A percentile compares a stretch with the other conserved stretches of the same genome.
Conservation (phyloP, 2,329 filamentous ascomycete species). For the Ilyonectria destructans region DNA sequence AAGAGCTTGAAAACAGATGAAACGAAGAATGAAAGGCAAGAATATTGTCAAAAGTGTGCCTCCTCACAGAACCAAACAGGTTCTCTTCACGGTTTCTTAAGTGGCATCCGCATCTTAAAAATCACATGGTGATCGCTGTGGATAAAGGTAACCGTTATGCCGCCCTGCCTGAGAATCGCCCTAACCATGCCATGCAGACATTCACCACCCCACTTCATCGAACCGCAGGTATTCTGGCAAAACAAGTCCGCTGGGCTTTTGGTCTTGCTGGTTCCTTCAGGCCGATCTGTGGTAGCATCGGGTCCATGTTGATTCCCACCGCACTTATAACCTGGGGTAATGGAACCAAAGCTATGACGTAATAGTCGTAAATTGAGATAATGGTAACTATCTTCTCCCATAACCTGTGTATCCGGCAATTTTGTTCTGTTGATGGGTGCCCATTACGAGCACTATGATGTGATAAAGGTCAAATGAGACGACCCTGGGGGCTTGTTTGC, state of each 20-base stretch:
- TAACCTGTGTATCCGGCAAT: too few species aligned
- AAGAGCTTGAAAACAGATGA: not conserved
- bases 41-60: too few species aligned
- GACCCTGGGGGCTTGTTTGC: too few species aligned
- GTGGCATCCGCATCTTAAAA: not conserved
- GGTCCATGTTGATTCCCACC: not conserved
- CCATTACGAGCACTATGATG: too few species aligned
- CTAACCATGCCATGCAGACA: not conserved
- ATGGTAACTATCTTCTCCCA: too few species aligned
- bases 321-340: not conserved
- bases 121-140: not conserved
- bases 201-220: not conserved
- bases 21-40: too few species aligned
- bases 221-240: slow-evolving; percentile 4
- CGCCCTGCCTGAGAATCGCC: not conserved
- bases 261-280: not conserved
- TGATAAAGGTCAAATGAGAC: too few species aligned
- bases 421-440: too few species aligned
- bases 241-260: slow-evolving; percentile 20
- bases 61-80: not conserved
- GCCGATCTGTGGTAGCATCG: not conserved
- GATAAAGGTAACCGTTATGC: slow-evolving; percentile 26
- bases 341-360: too few species aligned
- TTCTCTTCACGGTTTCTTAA: not conserved
- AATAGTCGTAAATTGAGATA: too few species aligned